phyloP scores from a whole-genome alignment of 495 filamentous ascomycete genomes.

The Chaetomidium leptoderma region DNA sequence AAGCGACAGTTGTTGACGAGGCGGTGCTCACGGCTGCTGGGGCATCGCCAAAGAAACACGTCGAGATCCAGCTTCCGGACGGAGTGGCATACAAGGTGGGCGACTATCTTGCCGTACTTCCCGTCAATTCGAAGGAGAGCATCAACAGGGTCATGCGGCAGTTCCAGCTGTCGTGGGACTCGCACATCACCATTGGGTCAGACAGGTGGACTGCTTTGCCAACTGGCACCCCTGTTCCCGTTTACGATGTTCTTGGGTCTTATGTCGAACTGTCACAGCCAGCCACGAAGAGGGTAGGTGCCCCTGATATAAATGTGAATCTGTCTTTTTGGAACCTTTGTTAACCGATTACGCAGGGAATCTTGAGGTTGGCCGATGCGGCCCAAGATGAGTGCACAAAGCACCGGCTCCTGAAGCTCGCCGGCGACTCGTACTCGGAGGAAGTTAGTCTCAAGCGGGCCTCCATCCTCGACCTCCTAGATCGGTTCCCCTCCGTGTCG shows the following conservation, averaged over 20 bases:
- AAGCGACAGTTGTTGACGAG: constrained; percentile 56
- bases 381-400: constrained; percentile 36
- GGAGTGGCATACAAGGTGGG: constrained; percentile 65
- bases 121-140: constrained; percentile 58
- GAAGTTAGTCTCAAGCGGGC: constrained; percentile 55
- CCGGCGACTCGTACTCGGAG: constrained; percentile 46
- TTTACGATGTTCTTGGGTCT: constrained; percentile 56
- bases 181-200: constrained; percentile 44
- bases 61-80: constrained; percentile 61
- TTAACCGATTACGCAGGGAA: constrained; percentile 34
- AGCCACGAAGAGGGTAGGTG: constrained; percentile 51
- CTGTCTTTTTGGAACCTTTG: no score
- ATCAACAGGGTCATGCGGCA: constrained; percentile 51
- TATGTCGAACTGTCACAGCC: constrained; percentile 72
- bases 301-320: not conserved
- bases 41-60: constrained; percentile 58
- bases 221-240: constrained; percentile 54
- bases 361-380: constrained; percentile 44
- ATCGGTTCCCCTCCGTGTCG: constrained; percentile 51
- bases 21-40: constrained; percentile 51
- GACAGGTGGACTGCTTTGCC: constrained; percentile 54
- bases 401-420: constrained; percentile 44
- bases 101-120: constrained; percentile 72
- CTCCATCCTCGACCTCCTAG: constrained; percentile 62
- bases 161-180: constrained; percentile 59